Conservation (phyloP, 768 basidiomycete species). For the Lactifluus volemus region DNA sequence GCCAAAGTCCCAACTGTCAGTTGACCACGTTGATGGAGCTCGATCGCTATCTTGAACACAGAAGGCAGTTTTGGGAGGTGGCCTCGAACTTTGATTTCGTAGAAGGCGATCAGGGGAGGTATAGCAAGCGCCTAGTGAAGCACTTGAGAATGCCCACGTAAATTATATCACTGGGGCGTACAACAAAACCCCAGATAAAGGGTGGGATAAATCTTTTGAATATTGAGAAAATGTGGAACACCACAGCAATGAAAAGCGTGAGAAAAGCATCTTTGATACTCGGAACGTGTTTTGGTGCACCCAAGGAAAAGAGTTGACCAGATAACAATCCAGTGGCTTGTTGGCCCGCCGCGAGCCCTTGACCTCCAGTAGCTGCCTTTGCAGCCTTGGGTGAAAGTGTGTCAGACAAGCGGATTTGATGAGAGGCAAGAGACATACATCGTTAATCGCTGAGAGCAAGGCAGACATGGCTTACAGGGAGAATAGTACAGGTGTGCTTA, state of each 20-base stretch:
- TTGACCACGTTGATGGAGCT: neutral
- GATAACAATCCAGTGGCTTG: neutral
- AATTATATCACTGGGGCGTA: neutral
- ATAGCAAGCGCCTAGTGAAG: neutral
- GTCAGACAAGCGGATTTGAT: neutral
- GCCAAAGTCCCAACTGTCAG: neutral
- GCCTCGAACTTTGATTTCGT: slow-evolving; percentile 9
- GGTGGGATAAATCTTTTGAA: slow-evolving; percentile 1
- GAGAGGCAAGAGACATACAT: neutral
- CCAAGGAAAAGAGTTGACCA: neutral
- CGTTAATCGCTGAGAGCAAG: neutral
- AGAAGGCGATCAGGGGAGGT: slow-evolving; percentile 4
- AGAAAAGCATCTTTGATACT: neutral
- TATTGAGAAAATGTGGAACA: neutral
- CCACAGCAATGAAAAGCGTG: neutral
- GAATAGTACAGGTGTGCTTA: neutral
- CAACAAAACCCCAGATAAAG: neutral
- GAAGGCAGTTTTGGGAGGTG: slow-evolving; percentile 2
- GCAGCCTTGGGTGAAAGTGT: neutral
- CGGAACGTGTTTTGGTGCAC: neutral
- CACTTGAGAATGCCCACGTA: neutral
- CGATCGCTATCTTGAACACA: neutral
- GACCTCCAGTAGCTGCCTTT: neutral
- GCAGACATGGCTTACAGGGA: slow-evolving; percentile 1
- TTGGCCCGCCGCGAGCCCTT: neutral